Conservation (phyloP, 148 eudicot genomes). For the Beta vulgaris region DNA sequence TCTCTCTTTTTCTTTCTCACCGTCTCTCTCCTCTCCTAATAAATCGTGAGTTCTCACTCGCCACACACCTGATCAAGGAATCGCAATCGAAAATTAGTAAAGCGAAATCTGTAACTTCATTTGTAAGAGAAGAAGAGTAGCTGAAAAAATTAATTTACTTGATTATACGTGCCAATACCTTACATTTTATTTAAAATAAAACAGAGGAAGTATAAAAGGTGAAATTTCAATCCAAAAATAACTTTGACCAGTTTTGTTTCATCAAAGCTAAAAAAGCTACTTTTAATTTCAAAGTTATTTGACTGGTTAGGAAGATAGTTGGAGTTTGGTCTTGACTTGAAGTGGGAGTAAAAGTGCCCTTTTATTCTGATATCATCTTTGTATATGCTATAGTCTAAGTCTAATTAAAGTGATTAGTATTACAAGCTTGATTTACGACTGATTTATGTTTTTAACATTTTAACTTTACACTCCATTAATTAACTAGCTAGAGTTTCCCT, state of each 20-base stretch:
- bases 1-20: no score
- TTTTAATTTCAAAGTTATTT: slow-evolving; percentile 25
- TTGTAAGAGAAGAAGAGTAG: no score
- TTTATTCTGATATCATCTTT: not conserved
- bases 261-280: slow-evolving; percentile 2
- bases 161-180: no score
- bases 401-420: not conserved
- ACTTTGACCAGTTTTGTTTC: slow-evolving; percentile 20
- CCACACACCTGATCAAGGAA: no score
- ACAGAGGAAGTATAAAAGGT: no score
- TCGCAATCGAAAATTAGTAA: no score
- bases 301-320: slow-evolving; percentile 13
- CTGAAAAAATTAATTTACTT: no score
- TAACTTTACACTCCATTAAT: not conserved
- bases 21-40: no score
- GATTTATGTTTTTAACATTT: not conserved
- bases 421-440: not conserved
- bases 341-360: not conserved
- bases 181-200: no score
- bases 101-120: no score
- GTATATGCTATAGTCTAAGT: not conserved
- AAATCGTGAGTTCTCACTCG: no score
- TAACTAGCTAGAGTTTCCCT: not conserved
- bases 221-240: no score
- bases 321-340: slow-evolving; percentile 30